Percentiles rank a stretch among this genome's conserved stretches.
Conservation (phyloP, 2,329 filamentous ascomycete genomes). For the Xylaria sp. region DNA sequence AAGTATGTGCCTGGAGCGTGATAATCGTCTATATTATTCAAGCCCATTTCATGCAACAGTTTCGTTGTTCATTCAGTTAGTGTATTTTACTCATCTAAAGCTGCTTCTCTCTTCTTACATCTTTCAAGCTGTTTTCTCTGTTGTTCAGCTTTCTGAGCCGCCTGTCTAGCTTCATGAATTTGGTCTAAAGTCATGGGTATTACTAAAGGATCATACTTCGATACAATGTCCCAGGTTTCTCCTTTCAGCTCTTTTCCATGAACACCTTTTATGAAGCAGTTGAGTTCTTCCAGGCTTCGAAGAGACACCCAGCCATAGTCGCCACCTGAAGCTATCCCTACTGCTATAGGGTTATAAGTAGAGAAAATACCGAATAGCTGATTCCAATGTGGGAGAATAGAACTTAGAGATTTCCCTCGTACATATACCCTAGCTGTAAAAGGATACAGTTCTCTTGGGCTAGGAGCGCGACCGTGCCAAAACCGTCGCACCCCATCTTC, state of each 20-base stretch:
- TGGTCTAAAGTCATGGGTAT: conserved; percentile 14
- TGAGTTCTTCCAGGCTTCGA: conserved; percentile 19
- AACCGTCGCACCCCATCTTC: conserved; percentile 4
- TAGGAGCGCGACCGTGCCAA: conserved; percentile 17
- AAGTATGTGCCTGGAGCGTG: no score
- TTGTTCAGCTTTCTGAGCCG: conserved; percentile 18
- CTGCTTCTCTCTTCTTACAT: conserved; percentile 17
- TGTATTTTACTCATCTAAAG: not conserved
- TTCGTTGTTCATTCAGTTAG: no score
- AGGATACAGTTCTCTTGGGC: conserved; percentile 29
- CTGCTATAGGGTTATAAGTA: conserved; percentile 27
- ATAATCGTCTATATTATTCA: no score
- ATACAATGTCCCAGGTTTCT: conserved; percentile 21
- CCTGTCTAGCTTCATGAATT: conserved; percentile 10
- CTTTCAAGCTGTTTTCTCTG: conserved; percentile 27
- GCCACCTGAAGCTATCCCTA: conserved; percentile 20
- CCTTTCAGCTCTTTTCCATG: conserved; percentile 17
- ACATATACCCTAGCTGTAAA: conserved; percentile 27
- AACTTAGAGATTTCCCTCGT: conserved; percentile 20
- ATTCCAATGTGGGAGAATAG: conserved; percentile 15
- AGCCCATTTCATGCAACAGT: no score
- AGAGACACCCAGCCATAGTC: conserved; percentile 33
- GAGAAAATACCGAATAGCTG: conserved; percentile 24
- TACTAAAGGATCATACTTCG: conserved; percentile 31
- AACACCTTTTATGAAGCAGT: conserved; percentile 20